A percentile compares a stretch with the other conserved stretches of the same genome.
These are phyloP conservation scores for Claviceps sp. DNA, from an alignment of 2,329 filamentous ascomycete species.

Conservation along the genomic window DNA sequence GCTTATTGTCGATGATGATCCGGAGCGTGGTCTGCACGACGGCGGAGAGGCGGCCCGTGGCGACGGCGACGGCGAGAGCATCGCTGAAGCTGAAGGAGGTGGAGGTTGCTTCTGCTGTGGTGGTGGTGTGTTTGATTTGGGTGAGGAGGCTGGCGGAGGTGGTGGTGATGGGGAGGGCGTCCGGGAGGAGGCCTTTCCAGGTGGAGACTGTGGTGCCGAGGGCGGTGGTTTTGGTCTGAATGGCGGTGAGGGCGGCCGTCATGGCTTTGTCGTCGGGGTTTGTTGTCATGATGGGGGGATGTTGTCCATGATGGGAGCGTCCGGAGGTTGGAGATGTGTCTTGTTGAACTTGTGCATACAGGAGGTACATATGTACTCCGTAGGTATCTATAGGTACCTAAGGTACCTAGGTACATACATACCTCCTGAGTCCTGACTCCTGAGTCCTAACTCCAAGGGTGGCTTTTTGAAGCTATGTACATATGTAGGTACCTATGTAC, in stretches of 20 bases:
- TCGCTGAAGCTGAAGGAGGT: conserved; percentile 24
- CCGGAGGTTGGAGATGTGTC: too few species aligned
- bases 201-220: conserved; percentile 21
- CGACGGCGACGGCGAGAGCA: conserved; percentile 24
- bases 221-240: conserved; percentile 19
- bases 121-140: conserved; percentile 25
- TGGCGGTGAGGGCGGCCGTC: conserved; percentile 18
- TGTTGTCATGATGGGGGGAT: background rate
- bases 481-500: too few species aligned
- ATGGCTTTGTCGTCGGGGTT: conserved; percentile 5
- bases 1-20: conserved; percentile 25
- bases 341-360: too few species aligned
- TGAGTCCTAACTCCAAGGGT: too few species aligned
- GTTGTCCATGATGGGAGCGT: too few species aligned
- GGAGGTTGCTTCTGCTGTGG: conserved; percentile 20
- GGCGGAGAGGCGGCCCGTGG: conserved; percentile 21
- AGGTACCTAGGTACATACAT: too few species aligned
- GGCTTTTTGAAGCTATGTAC: too few species aligned
- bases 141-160: conserved; percentile 25
- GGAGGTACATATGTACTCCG: too few species aligned
- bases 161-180: conserved; percentile 26
- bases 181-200: conserved; percentile 26
- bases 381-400: too few species aligned
- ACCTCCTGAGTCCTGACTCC: too few species aligned
- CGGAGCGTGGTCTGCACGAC: conserved; percentile 26